Base-by-base conservation (phyloP, 2,329 filamentous ascomycete genomes). In the Gaeumannomyces sp. region DNA sequence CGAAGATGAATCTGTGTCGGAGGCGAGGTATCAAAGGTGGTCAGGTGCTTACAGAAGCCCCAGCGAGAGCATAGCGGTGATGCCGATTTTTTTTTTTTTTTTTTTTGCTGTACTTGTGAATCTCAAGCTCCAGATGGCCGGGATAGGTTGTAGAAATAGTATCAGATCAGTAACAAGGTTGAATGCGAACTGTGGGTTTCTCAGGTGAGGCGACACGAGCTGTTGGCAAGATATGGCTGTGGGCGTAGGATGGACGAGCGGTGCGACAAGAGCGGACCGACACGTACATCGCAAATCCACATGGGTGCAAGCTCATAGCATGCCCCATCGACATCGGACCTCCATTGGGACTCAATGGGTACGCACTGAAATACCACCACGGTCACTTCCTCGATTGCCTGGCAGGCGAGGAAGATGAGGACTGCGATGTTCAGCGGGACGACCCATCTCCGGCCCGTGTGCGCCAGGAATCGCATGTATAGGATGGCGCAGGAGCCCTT, bases 71-170 rank as follows among this genome's bases (percentile, higher is more conserved):
- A 67, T 67, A 19, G 38, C 50, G 60, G 64, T 67, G 50, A 67
- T 59, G n/a, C 60, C 66, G 27, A 67, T 7, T n/a, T 64, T 61
- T 31, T 67, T 67, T 22, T 64, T 33, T 6, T 66, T 7, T n/a
- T 64, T 61, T 31, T 67, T 67, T 22, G 65, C 45, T 6, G 61
- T 27, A 13, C 66, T 31, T 29, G 28, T 62, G 14, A 67, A 31
- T 56, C 66, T 66, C 25, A 68, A 63, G n/a, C 35, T 58, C 65
- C 66, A 68, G 29, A 68, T 65, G 8, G 64, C 53, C 27, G 67
- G 67, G 28, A 68, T 67, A 14, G 67, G 67, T 45, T 68, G 60
- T 16, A 68, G 60, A 53, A 68, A 67, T 28, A 68, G 59, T 14
- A 63, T 29, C 10, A 68, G 27, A 19, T 68, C 63, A n/a, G 64